Percentiles rank a stretch among this genome's conserved stretches.
phyloP scores from a whole-genome alignment of 2,329 filamentous ascomycete species.

The Arthroderma uncinatum region DNA sequence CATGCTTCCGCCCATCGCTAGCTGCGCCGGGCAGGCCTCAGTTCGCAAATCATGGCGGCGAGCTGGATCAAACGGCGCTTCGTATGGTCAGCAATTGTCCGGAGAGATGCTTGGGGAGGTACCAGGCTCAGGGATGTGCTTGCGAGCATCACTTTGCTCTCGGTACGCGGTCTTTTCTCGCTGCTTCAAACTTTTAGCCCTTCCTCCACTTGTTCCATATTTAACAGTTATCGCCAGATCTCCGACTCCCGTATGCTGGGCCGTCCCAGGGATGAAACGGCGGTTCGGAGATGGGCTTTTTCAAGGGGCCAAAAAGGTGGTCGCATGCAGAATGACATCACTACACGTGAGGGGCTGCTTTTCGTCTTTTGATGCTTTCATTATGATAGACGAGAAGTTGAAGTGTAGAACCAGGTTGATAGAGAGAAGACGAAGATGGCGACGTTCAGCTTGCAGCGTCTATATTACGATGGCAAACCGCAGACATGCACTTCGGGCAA shows the following conservation, averaged over 20 bases:
- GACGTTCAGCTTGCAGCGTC: constrained; percentile 20
- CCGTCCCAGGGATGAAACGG: background rate
- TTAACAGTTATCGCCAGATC: background rate
- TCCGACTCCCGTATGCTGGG: background rate
- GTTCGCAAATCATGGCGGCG: background rate
- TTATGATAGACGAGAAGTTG: too few relatives aligned
- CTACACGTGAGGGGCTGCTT: background rate
- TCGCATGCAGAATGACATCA: constrained; percentile 1
- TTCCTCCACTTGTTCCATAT: constrained; percentile 3
- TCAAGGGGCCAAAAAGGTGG: background rate
- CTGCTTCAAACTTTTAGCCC: background rate
- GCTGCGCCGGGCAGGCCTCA: background rate
- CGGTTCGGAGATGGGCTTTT: background rate
- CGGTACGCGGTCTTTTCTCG: background rate
- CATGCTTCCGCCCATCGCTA: background rate
- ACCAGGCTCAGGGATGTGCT: background rate
- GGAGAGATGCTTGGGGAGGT: background rate
- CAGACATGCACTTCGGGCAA: constrained; percentile 50
- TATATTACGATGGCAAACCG: constrained; percentile 63
- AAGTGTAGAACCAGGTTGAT: background rate
- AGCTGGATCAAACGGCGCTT: constrained; percentile 1
- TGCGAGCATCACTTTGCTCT: background rate
- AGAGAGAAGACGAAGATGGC: background rate
- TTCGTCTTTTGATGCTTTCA: background rate
- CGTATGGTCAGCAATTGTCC: constrained; percentile 1